Percentiles rank a stretch among this genome's conserved stretches.
phyloP scores from a whole-genome alignment of 257 asterid species.

The Coffea eugenioides region DNA sequence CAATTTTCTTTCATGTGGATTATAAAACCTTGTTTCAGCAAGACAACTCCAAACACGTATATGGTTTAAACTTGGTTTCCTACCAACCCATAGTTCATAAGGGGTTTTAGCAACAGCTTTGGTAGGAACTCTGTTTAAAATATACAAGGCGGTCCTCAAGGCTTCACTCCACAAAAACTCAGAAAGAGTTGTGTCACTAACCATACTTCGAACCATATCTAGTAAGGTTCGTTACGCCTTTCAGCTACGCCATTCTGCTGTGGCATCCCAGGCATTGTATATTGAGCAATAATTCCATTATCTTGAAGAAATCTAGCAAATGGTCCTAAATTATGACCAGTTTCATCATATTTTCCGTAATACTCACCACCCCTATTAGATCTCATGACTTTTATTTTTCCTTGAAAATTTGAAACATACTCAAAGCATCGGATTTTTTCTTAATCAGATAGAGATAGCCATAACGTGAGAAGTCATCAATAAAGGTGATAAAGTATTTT shows the following conservation, averaged over 20 bases:
- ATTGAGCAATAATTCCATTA: no score
- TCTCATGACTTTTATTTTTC: no score
- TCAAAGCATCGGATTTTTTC: neutral
- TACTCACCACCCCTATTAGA: no score
- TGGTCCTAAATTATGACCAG: no score
- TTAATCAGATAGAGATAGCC: neutral
- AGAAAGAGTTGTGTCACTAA: neutral
- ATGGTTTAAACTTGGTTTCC: neutral
- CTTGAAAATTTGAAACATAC: no score
- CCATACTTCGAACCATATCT: neutral
- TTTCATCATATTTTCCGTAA: no score
- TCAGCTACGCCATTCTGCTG: neutral
- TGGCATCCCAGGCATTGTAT: neutral
- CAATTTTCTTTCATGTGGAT: no score
- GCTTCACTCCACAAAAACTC: neutral
- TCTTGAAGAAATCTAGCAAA: no score
- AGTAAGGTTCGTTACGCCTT: neutral
- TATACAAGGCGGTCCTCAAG: neutral
- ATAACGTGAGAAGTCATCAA: conserved; percentile 8
- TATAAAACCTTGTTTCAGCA: no score
- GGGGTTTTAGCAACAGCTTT: neutral
- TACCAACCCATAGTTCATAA: neutral
- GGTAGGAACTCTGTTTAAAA: neutral
- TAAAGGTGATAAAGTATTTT: conserved; percentile 7
- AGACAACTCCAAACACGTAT: no score